Percentiles rank a stretch among this genome's conserved stretches.
Conservation (phyloP, 2,329 filamentous ascomycete species). For the Cercospora zeina region DNA sequence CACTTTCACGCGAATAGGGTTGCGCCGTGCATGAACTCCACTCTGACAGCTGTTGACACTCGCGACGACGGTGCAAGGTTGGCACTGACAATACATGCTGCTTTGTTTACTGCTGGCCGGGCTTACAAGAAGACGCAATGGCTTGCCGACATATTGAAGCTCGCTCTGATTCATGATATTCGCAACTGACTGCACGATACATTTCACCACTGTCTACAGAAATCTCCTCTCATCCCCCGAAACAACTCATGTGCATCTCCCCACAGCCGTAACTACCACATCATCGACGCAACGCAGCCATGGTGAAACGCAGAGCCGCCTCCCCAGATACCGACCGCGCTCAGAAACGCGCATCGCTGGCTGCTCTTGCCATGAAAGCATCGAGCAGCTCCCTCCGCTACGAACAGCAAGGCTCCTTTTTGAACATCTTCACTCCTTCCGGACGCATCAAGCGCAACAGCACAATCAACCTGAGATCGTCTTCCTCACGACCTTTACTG, state of each 20-base stretch:
- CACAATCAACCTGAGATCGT: constrained; percentile 9
- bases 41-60: constrained; percentile 4
- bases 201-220: neutral
- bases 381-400: constrained; percentile 23
- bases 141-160: neutral
- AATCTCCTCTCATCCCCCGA: neutral
- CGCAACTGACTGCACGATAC: neutral
- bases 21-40: neutral
- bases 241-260: neutral
- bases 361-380: constrained; percentile 23
- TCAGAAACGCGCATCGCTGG: constrained; percentile 22
- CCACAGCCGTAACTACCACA: neutral
- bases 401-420: constrained; percentile 23
- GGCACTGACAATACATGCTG: neutral
- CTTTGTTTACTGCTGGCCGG: constrained; percentile 15
- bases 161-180: neutral
- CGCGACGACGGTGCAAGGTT: neutral
- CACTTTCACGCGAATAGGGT: constrained; percentile 4
- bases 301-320: constrained; percentile 21
- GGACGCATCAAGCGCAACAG: constrained; percentile 21
- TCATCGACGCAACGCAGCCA: neutral
- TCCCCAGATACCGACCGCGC: constrained; percentile 16
- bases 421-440: constrained; percentile 22
- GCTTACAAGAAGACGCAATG: constrained; percentile 6
- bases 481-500: constrained; percentile 18